Percentiles rank a stretch among this genome's conserved stretches.
These are phyloP conservation scores for Cercospora citrullina DNA, from an alignment of 2,329 filamentous ascomycete species.

Conservation along the genomic window DNA sequence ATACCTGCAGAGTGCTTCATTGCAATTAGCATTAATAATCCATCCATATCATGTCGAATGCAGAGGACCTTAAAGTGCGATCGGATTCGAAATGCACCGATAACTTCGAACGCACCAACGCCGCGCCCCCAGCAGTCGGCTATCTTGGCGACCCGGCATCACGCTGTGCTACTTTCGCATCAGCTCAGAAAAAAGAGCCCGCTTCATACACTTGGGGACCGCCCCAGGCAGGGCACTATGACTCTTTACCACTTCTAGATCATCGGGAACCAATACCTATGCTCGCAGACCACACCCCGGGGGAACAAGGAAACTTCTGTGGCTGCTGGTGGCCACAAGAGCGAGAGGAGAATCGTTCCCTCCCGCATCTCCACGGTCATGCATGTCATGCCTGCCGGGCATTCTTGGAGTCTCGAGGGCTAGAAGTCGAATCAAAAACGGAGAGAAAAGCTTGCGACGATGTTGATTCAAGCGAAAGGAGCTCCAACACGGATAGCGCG, in stretches of 20 bases:
- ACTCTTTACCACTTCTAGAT: neutral
- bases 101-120: neutral
- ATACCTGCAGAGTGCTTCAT: neutral
- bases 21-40: neutral
- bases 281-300: neutral
- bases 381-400: neutral
- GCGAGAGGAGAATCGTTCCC: neutral
- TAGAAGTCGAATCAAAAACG: neutral
- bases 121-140: too few relatives aligned
- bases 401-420: neutral
- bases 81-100: neutral
- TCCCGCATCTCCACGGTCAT: neutral
- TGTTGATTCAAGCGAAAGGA: neutral
- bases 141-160: neutral
- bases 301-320: neutral
- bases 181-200: neutral
- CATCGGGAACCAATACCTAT: neutral
- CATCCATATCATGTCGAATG: neutral
- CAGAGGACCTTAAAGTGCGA: neutral
- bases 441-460: neutral
- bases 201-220: neutral
- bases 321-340: neutral
- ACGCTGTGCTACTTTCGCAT: neutral
- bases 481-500: neutral
- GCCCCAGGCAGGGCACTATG: neutral